Conservation (phyloP, 495 filamentous ascomycete genomes). For the Sabuloglossum arenarium region DNA sequence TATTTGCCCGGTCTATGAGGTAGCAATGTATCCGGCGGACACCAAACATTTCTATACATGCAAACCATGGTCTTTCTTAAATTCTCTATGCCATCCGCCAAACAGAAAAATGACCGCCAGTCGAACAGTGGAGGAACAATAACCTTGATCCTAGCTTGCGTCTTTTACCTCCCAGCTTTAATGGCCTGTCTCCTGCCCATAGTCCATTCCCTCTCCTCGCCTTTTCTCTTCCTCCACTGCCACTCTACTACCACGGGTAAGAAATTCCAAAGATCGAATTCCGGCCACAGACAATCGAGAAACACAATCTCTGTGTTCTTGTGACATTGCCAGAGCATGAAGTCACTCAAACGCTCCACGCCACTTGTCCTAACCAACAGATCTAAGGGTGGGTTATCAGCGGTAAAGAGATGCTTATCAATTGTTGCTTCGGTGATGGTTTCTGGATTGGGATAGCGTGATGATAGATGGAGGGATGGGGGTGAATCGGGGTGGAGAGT, state of each 20-base stretch:
- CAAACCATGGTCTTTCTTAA: neutral
- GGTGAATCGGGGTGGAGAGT: conserved; percentile 26
- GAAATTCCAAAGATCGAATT: conserved; percentile 91
- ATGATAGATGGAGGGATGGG: conserved; percentile 4
- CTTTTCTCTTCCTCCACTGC: conserved; percentile 53
- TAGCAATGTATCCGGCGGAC: neutral
- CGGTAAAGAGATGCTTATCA: conserved; percentile 63
- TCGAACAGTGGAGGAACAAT: neutral
- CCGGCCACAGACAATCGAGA: conserved; percentile 81
- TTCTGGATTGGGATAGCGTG: conserved; percentile 43
- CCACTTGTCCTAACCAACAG: conserved; percentile 78
- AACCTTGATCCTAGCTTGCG: neutral
- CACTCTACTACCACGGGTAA: conserved; percentile 79
- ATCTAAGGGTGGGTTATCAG: conserved; percentile 67
- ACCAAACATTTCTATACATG: neutral
- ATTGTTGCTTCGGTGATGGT: conserved; percentile 65
- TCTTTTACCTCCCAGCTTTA: neutral
- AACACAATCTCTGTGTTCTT: conserved; percentile 83
- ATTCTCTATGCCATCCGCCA: neutral
- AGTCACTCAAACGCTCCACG: conserved; percentile 81
- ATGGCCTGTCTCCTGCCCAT: neutral
- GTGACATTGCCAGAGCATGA: conserved; percentile 97
- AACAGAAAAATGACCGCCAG: neutral
- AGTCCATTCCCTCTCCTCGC: conserved; percentile 17
- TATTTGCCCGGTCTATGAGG: neutral